Evolutionary conservation across 1,139 yeast species (phyloP).

Genomic region (Blastobotrys buckinghamii): DNA sequence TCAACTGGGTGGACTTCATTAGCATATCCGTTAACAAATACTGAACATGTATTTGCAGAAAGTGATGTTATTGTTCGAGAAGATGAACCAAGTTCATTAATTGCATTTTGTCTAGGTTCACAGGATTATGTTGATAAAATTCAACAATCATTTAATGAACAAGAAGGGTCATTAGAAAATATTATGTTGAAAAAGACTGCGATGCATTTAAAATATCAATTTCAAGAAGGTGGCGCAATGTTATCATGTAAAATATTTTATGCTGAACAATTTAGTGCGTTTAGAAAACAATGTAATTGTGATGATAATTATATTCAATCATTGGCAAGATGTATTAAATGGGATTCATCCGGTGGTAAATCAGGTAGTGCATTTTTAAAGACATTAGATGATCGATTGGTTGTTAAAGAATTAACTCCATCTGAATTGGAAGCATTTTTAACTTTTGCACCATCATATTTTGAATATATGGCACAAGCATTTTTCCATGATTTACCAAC

Average conservation of each 20-base stretch:
- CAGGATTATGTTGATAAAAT: conserved; percentile 72
- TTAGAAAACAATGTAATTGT: conserved; percentile 76
- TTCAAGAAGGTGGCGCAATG: conserved; percentile 76
- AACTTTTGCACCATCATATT: conserved; percentile 92
- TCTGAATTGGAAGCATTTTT: conserved; percentile 90
- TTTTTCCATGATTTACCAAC: conserved; percentile 93
- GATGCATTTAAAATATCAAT: conserved; percentile 81
- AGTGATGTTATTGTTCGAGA: conserved; percentile 92
- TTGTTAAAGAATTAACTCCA: conserved; percentile 83
- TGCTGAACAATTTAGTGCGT: conserved; percentile 95
- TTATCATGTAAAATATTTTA: conserved; percentile 91
- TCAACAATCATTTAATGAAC: conserved; percentile 5
- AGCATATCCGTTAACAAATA: conserved; percentile 61
- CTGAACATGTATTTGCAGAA: conserved; percentile 91
- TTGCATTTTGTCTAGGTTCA: conserved; percentile 86
- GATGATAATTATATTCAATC: conserved; percentile 78
- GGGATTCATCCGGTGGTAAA: conserved; percentile 97
- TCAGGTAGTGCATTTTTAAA: conserved; percentile 92
- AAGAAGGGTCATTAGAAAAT: conserved; percentile 43
- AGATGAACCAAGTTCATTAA: conserved; percentile 92
- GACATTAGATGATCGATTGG: conserved; percentile 83
- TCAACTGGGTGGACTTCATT: conserved; percentile 94
- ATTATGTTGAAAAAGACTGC: conserved; percentile 78
- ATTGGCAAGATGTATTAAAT: conserved; percentile 83
- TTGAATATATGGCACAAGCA: conserved; percentile 93